Evolutionary conservation across 768 basidiomycete genomes (phyloP), one percentile per base, ranked within the genome.

Genomic region (Agaricus subrufescens): DNA sequence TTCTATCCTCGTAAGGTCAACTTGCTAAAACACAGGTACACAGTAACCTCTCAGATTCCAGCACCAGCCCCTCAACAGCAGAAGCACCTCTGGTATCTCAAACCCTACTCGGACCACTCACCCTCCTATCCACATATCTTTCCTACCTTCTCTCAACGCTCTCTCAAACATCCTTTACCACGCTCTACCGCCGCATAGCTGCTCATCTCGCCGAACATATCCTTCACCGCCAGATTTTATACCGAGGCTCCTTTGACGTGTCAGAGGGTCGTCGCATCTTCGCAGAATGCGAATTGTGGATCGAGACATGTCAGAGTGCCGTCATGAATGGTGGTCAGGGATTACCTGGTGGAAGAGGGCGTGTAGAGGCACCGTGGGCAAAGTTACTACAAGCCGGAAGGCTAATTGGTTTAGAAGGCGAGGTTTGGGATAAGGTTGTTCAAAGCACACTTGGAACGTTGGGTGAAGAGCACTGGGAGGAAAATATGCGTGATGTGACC

Each of bases 211-310:
- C 88, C 0, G 83, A 87, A 48, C 84, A 94, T 65, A 85, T 98
- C 51, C 72, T 90, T 19, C 91, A 94, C 60, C 87, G 94, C 12
- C 84, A 88, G 57, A 84, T 97, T 52, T 68, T 88, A 39, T 90
- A 89, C 65, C 85, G 91, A 43, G 86, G 91, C 0, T 81, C 82
- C 58, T 79, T 94, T 54, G 75, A 79, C 31, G 67, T 77, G 3
- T 64, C 68, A 7, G 87, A 91, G 53, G 90, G 87, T 4, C 78
- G 75, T 57, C 71, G 73, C 23, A 77, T 96, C 23, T 74, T 74
- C 23, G 79, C 80, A 1, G 94, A 98, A 68, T 84, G 83, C 73
- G 80, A 85, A 64, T 76, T 92, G 47, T 94, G 94, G 94, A 77
- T 87, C 4, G 88, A 91, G 70, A 87, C 89, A 6, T 90, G 85